Evolutionary conservation across 805 yeast species (phyloP), one percentile per base, ranked within the genome.

Genomic region (Spathaspora girioi): DNA sequence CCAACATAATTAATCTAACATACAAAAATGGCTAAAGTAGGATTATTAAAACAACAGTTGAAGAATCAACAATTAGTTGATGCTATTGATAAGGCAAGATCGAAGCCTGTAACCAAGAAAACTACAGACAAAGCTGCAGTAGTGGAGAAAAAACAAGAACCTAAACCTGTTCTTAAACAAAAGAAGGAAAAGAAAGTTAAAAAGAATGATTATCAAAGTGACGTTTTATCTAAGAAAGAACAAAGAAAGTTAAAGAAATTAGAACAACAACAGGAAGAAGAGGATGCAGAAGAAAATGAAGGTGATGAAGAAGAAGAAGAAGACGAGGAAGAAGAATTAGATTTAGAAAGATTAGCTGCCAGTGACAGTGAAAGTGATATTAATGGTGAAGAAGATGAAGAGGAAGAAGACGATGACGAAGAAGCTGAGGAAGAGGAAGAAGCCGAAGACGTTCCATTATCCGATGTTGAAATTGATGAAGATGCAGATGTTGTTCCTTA

Each of bases 401-500:
- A 73, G 0, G 65, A 59, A 4, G 63, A 57, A 2, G 79, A 69
- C 2, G 80, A 70, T 3, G 80, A 69, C 3, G 81, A 68, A 3
- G 81, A 75, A 2, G 83, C 76, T 10, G 82, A 78, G 5, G 82
- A 76, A 1, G 87, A 81, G 43, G 68, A 55, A 3, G 93, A 84
- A 7, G 89, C 82, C 50, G 92, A 87, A 57, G 97, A 91, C 59
- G 79, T 92, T 44, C 87, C 97, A 18, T 79, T 90, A 48, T 88
- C 96, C 0, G 97, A 91, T 50, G 97, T 87, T 23, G 97, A 93
- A 63, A 72, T 89, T 43, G 97, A 91, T 63, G 89, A 94, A 1
- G 97, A 92, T 65, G 96, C 96, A 15, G 99, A 94, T 67, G 82
- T 92, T 44, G 91, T 93, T 38, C 97, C 98, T 46, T 83, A 87